Evolutionary conservation across 192 early-diverging fungal species (phyloP), one percentile per base, ranked within the genome.

Genomic region (Podila epicladia): DNA sequence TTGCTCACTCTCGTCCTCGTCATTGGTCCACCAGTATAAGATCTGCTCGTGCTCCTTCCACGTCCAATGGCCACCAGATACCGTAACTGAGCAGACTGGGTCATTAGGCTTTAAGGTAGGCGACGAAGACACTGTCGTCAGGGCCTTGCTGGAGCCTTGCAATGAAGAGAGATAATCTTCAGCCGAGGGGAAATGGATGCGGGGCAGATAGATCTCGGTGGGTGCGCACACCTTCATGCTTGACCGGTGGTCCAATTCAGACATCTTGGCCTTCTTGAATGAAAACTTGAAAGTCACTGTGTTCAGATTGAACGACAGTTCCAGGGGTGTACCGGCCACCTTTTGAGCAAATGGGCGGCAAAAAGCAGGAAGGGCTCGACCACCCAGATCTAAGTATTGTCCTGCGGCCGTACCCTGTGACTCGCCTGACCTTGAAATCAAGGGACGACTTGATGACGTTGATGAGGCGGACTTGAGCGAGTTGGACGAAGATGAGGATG

Each of bases 141-240:
- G 17, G 59, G 59, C 22, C 29, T 12, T 33, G 59, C 20, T 33
- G 5, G 55, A 24, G 12, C 31, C 55, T 31, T 55, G 45, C 19
- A 80, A 31, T 0, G 77, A 80, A 24, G 20, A 51, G 8, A 73
- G 45, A 41, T 78, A 84, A 5, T 82, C 82, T 17, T 72, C 53
- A 4, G 69, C 72, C 37, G 67, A 65, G 53, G 84, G 76, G 55
- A 86, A 89, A 74, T 87, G 82, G 13, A 69, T 67, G 24, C 62
- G 75, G 1, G 88, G 88, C 19, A 89, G 64, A 61, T 89, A 87
- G 37, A 89, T 82, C 67, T 84, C 86, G 17, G 84, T 86, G 4
- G 84, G 74, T 12, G 75, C 72, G 15, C 48, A 55, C 33, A 79
- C 61, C 55, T 55, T 72, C 11, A 50, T 67, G 38, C 69, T 49